A percentile compares a stretch with the other conserved stretches of the same genome.
phyloP scores from a whole-genome alignment of 1,284 basidiomycete species.

The Ganoderma sinense region DNA sequence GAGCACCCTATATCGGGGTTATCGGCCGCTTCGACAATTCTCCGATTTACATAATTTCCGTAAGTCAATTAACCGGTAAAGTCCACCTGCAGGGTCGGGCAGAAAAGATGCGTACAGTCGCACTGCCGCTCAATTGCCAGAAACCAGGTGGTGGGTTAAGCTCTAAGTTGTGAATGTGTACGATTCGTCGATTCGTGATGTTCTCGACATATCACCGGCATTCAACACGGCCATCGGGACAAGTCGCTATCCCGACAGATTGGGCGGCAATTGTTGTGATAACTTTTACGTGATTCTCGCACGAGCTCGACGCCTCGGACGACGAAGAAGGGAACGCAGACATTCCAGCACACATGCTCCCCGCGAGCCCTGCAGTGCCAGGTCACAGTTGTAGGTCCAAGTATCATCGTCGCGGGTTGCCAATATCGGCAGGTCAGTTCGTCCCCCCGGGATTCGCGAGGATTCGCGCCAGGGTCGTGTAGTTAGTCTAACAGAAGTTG shows the following conservation, averaged over 20 bases:
- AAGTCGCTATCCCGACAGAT: not conserved
- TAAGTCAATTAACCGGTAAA: not conserved
- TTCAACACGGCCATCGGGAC: not conserved
- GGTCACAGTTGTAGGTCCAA: slow-evolving; percentile 17
- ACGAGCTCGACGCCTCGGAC: not conserved
- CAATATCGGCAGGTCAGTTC: slow-evolving; percentile 27
- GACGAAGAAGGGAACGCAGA: slow-evolving; percentile 5
- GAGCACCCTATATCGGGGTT: slow-evolving; percentile 1
- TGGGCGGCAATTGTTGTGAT: slow-evolving; percentile 1
- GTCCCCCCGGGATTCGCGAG: not conserved
- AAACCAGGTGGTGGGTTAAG: too few species aligned
- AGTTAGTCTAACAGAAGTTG: slow-evolving; percentile 9
- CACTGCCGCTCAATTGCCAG: too few species aligned
- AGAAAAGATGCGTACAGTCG: too few species aligned
- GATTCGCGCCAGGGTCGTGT: not conserved
- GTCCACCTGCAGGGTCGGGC: too few species aligned
- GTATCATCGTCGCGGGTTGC: slow-evolving; percentile 13
- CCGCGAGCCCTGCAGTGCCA: slow-evolving; percentile 5
- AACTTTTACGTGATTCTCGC: slow-evolving; percentile 4
- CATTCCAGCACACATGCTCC: slow-evolving; percentile 3
- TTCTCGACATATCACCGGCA: not conserved
- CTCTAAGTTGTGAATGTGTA: not conserved
- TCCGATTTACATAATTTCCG: not conserved
- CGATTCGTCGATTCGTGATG: not conserved
- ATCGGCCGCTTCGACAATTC: not conserved